phyloP scores from a whole-genome alignment of 805 yeast species.

The Dipodascus geniculatus region DNA sequence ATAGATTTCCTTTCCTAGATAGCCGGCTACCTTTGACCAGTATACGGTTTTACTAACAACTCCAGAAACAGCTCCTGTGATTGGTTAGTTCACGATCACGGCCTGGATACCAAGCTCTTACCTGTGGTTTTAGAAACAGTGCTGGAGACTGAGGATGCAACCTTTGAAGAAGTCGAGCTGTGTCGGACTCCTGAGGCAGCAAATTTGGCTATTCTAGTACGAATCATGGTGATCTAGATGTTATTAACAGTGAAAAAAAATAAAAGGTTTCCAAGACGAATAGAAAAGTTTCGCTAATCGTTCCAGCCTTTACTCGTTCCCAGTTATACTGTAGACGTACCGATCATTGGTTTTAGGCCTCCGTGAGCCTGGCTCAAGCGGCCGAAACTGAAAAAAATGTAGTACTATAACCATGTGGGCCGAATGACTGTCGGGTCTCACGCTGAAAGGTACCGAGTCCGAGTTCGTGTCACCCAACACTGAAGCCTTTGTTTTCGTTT shows the following conservation, averaged over 20 bases:
- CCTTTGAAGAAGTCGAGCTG: conserved; percentile 30
- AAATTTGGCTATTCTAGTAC: neutral
- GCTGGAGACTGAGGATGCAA: neutral
- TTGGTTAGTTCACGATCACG: neutral
- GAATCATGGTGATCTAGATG: neutral
- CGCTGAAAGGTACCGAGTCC: too few species aligned
- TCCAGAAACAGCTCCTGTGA: conserved; percentile 14
- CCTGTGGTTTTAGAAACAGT: conserved; percentile 28
- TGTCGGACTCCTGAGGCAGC: conserved; percentile 19
- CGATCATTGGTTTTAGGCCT: too few species aligned
- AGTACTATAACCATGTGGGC: neutral
- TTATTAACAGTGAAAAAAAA: neutral
- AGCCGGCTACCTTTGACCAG: conserved; percentile 62
- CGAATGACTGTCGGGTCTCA: neutral
- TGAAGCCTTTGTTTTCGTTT: neutral
- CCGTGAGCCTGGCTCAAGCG: too few species aligned
- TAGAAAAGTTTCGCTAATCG: neutral
- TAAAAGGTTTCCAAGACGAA: too few species aligned
- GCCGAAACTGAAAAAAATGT: neutral
- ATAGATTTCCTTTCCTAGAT: conserved; percentile 68
- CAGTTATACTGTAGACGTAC: neutral
- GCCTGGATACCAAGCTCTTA: too few species aligned
- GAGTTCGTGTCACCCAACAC: neutral
- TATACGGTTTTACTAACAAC: conserved; percentile 49
- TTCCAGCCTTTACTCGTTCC: neutral